Evolutionary conservation across 495 filamentous ascomycete species (phyloP).

Genomic region (Xanthoparmelia taractica): DNA sequence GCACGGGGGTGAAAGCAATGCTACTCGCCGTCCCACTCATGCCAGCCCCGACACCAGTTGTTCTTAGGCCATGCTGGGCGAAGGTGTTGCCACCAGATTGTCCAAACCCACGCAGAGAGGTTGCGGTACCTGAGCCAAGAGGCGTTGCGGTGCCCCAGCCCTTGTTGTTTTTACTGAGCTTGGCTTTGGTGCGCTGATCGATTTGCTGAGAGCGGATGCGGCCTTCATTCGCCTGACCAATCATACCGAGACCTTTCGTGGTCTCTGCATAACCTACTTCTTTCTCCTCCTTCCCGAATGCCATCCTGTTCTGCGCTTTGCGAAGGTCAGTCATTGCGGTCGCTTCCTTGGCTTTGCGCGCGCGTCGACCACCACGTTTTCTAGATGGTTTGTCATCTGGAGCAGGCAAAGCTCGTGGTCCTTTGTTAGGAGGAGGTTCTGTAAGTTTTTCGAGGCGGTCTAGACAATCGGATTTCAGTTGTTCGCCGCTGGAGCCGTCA

Average conservation of each 20-base stretch:
- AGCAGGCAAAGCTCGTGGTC: slow-evolving; percentile 77
- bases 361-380: slow-evolving; percentile 87
- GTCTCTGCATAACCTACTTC: slow-evolving; percentile 91
- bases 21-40: slow-evolving; percentile 72
- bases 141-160: slow-evolving; percentile 82
- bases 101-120: slow-evolving; percentile 71
- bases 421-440: slow-evolving; percentile 87
- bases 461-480: slow-evolving; percentile 74
- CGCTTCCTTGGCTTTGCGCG: slow-evolving; percentile 93
- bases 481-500: slow-evolving; percentile 75
- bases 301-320: slow-evolving; percentile 93
- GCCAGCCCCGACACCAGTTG: slow-evolving; percentile 63
- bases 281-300: slow-evolving; percentile 90
- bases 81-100: slow-evolving; percentile 53
- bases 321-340: slow-evolving; percentile 94
- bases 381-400: slow-evolving; percentile 92
- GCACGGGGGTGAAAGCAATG: slow-evolving; percentile 87
- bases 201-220: slow-evolving; percentile 81
- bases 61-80: slow-evolving; percentile 62
- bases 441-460: slow-evolving; percentile 89
- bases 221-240: slow-evolving; percentile 79
- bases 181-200: slow-evolving; percentile 86
- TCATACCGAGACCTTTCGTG: slow-evolving; percentile 89
- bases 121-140: slow-evolving; percentile 53
- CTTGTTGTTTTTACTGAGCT: slow-evolving; percentile 88